Base-by-base conservation (phyloP, 1,139 yeast species). In the Geotrichum restrictum region DNA sequence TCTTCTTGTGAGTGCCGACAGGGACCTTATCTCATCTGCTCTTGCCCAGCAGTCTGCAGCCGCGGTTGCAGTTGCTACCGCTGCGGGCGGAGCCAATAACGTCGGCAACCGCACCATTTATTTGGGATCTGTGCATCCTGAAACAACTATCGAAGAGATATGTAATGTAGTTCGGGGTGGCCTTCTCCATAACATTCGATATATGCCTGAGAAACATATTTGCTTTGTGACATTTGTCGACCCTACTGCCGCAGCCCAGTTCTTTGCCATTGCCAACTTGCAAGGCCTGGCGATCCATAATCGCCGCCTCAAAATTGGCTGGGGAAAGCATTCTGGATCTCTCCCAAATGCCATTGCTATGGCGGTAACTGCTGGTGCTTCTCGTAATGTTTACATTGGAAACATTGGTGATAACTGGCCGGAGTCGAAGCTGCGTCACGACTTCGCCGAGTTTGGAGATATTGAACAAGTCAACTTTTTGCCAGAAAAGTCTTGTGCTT, bases 271-370 rank as follows among this genome's bases (percentile, higher is more conserved):
- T 82, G 83, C 93, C 59, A 88, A 85, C 65, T 73, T 85, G 57
- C 93, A 88, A 60, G 95, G 94, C 1, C 72, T 93, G 53, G 78
- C 86, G 3, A 83, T 93, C 53, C 95, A 87, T 67, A 83, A 84
- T 62, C 78, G 91, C 62, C 77, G 87, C 61, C 81, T 91, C 54
- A 86, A 87, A 67, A 87, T 93, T 56, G 96, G 96, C 18, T 93
- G 98, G 98, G 98, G 98, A 48, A 88, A 87, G 66, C 95, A 88
- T 68, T 82, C 95, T 1, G 96, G 97, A 8, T 93, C 95, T 0
- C 74, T 91, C 55, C 81, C 88, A n/a, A 83, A 85, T 59, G 85
- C 87, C 3, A 76, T 91, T 56, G 81, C 88, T 6, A 71, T 83
- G 57, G 96, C 96, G 1, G 94, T 89, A n/a, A 80, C 93, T n/a